phyloP scores from a whole-genome alignment of 345 rosid genomes.

The Arabidopsis suecica region DNA sequence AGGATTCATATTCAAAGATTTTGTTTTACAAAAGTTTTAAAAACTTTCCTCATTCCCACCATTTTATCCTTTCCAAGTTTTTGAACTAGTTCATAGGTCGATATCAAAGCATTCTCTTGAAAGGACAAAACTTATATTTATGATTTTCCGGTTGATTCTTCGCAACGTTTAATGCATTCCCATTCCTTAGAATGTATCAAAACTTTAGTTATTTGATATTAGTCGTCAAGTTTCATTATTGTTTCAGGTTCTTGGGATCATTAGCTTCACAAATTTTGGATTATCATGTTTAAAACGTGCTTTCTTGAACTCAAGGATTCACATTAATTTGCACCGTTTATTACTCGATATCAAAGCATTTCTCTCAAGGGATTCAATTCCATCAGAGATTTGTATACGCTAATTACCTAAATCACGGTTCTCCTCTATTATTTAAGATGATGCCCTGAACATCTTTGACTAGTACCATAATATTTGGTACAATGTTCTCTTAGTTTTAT shows the following conservation, averaged over 20 bases:
- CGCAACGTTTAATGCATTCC: too few species aligned
- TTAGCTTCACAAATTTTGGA: background rate
- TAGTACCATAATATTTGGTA: background rate
- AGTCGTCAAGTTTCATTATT: background rate
- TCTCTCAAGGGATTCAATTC: background rate
- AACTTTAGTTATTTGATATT: background rate
- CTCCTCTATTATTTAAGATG: background rate
- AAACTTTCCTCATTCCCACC: background rate
- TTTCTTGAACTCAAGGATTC: slow-evolving; percentile 2
- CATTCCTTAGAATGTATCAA: background rate
- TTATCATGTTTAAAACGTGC: background rate
- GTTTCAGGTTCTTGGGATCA: slow-evolving; percentile 15
- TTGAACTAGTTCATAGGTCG: background rate
- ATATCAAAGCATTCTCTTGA: background rate
- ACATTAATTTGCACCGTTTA: background rate
- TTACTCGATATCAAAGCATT: background rate
- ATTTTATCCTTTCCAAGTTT: background rate
- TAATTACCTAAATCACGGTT: background rate
- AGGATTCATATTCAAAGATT: slow-evolving; percentile 9
- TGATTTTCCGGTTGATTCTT: too few species aligned
- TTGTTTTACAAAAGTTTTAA: background rate
- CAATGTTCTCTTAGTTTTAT: background rate
- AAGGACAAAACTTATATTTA: too few species aligned
- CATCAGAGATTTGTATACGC: background rate
- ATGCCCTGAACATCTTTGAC: slow-evolving; percentile 3